These are phyloP conservation scores for Peronospora destructor DNA, from an alignment of 352 stramenopile genomes.

Conservation along the genomic window DNA sequence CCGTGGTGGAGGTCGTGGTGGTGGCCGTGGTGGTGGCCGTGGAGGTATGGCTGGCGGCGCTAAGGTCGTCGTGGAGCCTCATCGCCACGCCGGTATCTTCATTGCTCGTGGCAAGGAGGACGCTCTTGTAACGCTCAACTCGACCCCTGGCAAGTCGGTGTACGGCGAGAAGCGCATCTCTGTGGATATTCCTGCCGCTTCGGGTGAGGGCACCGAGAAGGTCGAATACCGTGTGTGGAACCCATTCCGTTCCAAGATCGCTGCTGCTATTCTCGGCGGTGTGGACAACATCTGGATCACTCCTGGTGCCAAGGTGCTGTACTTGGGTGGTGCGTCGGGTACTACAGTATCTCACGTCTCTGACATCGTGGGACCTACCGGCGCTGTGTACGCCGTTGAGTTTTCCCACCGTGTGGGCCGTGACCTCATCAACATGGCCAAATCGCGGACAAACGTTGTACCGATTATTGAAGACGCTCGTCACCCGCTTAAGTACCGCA, in stretches of 20 bases:
- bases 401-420: constrained; percentile 98
- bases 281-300: constrained; percentile 98
- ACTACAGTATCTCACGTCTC: constrained; percentile 99
- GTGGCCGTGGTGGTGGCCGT: constrained; percentile 50
- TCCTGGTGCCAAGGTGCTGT: constrained; percentile 96
- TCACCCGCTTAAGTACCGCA: constrained; percentile 98
- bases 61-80: constrained; percentile 97
- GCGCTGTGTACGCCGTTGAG: constrained; percentile 98
- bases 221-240: constrained; percentile 99
- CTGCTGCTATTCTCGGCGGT: constrained; percentile 97
- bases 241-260: constrained; percentile 99
- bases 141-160: constrained; percentile 96
- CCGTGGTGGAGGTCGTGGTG: constrained; percentile 47
- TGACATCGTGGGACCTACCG: constrained; percentile 96
- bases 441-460: constrained; percentile 98
- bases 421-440: constrained; percentile 99
- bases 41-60: constrained; percentile 92
- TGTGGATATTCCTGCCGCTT: constrained; percentile 91
- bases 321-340: constrained; percentile 97
- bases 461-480: constrained; percentile 99
- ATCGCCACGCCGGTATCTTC: constrained; percentile 98
- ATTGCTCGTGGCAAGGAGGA: constrained; percentile 98
- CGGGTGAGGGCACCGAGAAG: constrained; percentile 90
- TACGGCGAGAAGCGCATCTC: constrained; percentile 99
- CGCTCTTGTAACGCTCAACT: constrained; percentile 97